A percentile compares a stretch with the other conserved stretches of the same genome.
phyloP scores from a whole-genome alignment of 2,329 filamentous ascomycete genomes.

The Biscogniauxia mediterranea region DNA sequence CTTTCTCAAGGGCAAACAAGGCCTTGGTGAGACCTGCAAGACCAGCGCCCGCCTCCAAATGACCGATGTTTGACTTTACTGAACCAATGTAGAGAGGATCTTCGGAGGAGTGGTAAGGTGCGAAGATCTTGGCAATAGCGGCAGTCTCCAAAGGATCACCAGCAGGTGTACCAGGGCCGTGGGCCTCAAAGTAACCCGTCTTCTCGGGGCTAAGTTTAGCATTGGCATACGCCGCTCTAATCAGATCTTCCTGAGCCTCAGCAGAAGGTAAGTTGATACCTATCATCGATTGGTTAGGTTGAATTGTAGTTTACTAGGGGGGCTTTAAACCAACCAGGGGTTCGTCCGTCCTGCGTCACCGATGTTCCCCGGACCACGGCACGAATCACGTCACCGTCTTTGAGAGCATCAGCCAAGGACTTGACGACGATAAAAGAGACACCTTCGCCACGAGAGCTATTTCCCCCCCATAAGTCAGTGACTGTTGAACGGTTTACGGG shows the following conservation, averaged over 20 bases:
- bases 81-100: conserved; percentile 27
- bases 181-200: conserved; percentile 39
- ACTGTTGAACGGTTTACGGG: not conserved
- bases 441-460: conserved; percentile 47
- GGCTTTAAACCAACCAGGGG: conserved; percentile 23
- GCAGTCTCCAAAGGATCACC: conserved; percentile 42
- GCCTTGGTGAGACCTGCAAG: conserved; percentile 31
- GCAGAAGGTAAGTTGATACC: conserved; percentile 38
- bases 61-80: conserved; percentile 31
- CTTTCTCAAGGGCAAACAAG: conserved; percentile 26
- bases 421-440: conserved; percentile 47
- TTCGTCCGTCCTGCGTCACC: conserved; percentile 45
- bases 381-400: conserved; percentile 42
- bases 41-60: conserved; percentile 28
- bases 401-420: conserved; percentile 43
- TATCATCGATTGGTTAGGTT: not conserved
- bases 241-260: conserved; percentile 36
- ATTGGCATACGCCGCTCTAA: conserved; percentile 32
- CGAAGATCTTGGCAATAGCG: conserved; percentile 35
- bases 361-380: conserved; percentile 39
- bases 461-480: conserved; percentile 43
- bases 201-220: conserved; percentile 29
- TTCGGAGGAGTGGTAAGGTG: conserved; percentile 17
- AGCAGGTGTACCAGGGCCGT: conserved; percentile 34
- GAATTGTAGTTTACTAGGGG: not conserved